phyloP scores from a whole-genome alignment of 2,329 filamentous ascomycete genomes.

The Blastomyces emzantsi region DNA sequence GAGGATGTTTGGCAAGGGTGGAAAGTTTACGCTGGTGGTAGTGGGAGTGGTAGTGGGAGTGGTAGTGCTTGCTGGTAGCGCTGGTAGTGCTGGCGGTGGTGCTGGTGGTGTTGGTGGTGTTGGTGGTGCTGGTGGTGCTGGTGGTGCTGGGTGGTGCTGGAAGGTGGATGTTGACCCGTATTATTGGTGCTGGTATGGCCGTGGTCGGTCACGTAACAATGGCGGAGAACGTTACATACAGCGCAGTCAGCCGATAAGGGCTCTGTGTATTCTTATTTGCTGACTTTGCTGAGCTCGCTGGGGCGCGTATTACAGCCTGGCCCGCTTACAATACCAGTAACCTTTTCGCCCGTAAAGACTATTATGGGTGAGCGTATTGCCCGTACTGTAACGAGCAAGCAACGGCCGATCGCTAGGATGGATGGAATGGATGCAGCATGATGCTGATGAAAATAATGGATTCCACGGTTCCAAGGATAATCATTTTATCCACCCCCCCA shows the following conservation, averaged over 20 bases:
- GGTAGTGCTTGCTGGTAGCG: neutral
- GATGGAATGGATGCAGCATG: neutral
- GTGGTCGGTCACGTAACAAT: neutral
- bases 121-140: neutral
- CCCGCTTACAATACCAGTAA: neutral
- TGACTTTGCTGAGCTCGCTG: neutral
- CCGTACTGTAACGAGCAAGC: neutral
- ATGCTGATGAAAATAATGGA: neutral
- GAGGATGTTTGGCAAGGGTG: neutral
- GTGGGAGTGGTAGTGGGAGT: neutral
- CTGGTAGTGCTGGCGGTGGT: neutral
- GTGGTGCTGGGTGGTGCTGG: neutral
- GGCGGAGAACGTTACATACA: slow-evolving; percentile 3
- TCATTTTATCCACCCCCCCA: neutral
- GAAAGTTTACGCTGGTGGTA: neutral
- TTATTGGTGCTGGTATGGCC: neutral
- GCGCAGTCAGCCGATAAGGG: slow-evolving; percentile 2
- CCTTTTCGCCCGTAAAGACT: neutral
- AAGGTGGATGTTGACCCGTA: neutral
- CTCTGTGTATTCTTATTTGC: slow-evolving; percentile 2
- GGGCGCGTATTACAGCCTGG: neutral
- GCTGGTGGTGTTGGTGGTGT: neutral
- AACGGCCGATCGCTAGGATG: neutral
- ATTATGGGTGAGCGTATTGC: neutral
- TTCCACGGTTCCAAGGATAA: slow-evolving; percentile 1